Conservation (phyloP, 106 monocot species). For the Amphibolis antarctica region DNA sequence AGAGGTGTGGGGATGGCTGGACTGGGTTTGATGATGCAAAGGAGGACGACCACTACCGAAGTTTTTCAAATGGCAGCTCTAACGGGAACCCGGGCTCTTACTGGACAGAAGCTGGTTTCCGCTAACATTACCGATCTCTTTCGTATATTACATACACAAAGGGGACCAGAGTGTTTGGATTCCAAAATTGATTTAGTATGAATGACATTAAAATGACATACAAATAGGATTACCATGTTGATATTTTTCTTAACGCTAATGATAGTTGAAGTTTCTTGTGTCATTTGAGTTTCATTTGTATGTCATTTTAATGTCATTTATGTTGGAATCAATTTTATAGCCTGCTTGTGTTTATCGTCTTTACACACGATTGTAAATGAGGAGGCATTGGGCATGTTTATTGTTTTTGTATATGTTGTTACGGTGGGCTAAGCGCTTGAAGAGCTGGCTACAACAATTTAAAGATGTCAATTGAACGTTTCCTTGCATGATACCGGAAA, state of each 20-base stretch:
- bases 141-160: background rate
- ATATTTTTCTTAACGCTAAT: too few relatives aligned
- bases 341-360: too few relatives aligned
- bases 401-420: too few relatives aligned
- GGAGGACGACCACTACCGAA: conserved; percentile 24
- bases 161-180: too few relatives aligned
- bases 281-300: background rate
- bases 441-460: background rate
- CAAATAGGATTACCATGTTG: background rate
- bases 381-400: too few relatives aligned
- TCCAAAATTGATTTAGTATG: too few relatives aligned
- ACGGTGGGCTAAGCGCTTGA: background rate
- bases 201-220: background rate
- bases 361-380: too few relatives aligned
- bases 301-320: too few relatives aligned
- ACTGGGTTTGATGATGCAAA: conserved; percentile 54
- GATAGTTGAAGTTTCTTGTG: too few relatives aligned
- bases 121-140: conserved; percentile 8
- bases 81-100: conserved; percentile 29
- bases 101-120: conserved; percentile 58
- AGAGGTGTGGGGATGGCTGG: conserved; percentile 42
- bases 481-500: too few relatives aligned
- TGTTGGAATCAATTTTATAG: too few relatives aligned
- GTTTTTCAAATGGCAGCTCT: conserved; percentile 11
- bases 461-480: background rate